Evolutionary conservation across 805 yeast species (phyloP).

Genomic region (Ogataea dorogensis): DNA sequence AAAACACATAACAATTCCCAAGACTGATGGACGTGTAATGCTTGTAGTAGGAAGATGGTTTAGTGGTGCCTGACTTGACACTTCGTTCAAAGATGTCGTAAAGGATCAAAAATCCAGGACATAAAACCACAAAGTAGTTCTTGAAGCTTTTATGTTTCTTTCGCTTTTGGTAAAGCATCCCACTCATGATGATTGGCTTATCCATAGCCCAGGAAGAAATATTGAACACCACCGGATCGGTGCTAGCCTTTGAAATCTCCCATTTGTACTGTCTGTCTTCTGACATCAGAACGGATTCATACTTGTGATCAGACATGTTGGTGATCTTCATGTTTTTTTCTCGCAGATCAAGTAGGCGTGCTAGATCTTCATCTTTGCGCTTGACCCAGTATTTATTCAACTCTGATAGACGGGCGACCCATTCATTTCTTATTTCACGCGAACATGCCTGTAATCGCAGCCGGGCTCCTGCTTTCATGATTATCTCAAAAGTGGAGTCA

Average conservation of each 20-base stretch:
- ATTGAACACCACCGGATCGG: conserved; percentile 54
- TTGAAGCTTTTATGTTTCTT: conserved; percentile 67
- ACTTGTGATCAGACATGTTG: conserved; percentile 48
- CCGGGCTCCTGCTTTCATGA: conserved; percentile 43
- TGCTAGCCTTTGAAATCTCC: conserved; percentile 50
- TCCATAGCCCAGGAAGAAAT: conserved; percentile 59
- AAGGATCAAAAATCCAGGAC: conserved; percentile 67
- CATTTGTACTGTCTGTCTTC: conserved; percentile 40
- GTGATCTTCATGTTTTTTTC: conserved; percentile 45
- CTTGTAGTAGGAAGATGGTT: conserved; percentile 47
- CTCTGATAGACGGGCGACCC: conserved; percentile 56
- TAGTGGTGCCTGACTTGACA: conserved; percentile 39
- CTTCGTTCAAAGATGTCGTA: conserved; percentile 52
- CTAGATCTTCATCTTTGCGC: conserved; percentile 41
- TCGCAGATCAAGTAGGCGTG: conserved; percentile 37
- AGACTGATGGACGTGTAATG: conserved; percentile 62
- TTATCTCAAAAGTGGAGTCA: conserved; percentile 55
- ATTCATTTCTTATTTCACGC: conserved; percentile 49
- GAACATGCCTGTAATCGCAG: conserved; percentile 58
- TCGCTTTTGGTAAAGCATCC: conserved; percentile 66
- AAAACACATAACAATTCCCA: conserved; percentile 67
- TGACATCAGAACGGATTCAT: conserved; percentile 53
- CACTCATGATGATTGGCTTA: conserved; percentile 60
- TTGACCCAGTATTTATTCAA: conserved; percentile 59
- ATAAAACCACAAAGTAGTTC: conserved; percentile 58